Evolutionary conservation across 208 protist species (phyloP).

Genomic region (Leishmania tropica): DNA sequence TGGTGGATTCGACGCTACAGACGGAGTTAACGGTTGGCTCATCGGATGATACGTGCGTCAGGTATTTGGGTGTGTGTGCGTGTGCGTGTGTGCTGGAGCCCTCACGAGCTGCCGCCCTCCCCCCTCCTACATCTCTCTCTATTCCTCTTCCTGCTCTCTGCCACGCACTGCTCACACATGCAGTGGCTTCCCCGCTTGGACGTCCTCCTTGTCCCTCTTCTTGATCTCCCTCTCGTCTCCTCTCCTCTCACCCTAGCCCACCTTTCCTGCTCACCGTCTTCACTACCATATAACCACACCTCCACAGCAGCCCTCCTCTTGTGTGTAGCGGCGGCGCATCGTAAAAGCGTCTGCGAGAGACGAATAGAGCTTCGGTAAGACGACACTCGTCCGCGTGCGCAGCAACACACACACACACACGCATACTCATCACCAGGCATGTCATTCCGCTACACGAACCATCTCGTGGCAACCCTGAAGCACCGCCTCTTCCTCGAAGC

Average conservation of each 20-base stretch:
- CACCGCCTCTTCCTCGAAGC: slow-evolving; percentile 80
- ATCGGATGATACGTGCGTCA: background rate
- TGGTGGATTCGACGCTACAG: background rate
- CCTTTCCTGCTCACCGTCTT: background rate
- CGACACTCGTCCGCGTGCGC: background rate
- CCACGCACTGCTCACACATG: background rate
- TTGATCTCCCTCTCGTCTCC: background rate
- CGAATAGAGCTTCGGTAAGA: background rate
- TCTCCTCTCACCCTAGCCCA: background rate
- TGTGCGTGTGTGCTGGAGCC: background rate
- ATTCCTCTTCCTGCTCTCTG: background rate
- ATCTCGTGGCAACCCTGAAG: slow-evolving; percentile 77
- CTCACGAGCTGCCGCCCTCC: background rate
- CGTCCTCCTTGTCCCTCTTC: background rate
- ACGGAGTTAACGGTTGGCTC: background rate
- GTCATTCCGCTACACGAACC: slow-evolving; percentile 92
- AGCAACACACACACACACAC: background rate
- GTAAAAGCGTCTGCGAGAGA: background rate
- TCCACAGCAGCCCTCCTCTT: background rate
- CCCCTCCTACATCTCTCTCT: background rate
- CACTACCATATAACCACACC: background rate
- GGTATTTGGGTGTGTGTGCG: background rate
- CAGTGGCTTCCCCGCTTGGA: background rate
- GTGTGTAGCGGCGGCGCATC: background rate
- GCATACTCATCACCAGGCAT: slow-evolving; percentile 31